phyloP scores from a whole-genome alignment of 192 early-diverging fungal species.

The Rhizophagus clarus region DNA sequence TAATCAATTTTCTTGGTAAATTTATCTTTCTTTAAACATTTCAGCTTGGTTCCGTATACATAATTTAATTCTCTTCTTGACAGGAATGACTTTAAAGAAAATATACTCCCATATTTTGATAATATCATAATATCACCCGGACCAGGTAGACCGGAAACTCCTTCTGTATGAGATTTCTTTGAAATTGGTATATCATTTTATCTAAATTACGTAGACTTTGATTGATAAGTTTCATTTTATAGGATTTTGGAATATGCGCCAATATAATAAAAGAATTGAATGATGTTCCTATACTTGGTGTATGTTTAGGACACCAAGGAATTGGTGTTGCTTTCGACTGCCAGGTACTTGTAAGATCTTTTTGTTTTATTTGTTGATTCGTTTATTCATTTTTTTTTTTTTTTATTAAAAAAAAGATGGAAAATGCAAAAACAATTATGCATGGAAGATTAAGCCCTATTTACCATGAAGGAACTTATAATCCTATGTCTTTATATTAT shows the following conservation, averaged over 20 bases:
- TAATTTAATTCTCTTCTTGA: background rate
- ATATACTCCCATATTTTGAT: constrained; percentile 83
- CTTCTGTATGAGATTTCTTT: constrained; percentile 39
- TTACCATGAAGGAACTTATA: constrained; percentile 38
- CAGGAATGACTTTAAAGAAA: constrained; percentile 58
- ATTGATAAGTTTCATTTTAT: background rate
- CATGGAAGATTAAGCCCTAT: constrained; percentile 79
- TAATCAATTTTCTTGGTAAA: constrained; percentile 86
- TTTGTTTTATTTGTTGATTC: background rate
- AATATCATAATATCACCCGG: constrained; percentile 92
- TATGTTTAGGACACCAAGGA: constrained; percentile 95
- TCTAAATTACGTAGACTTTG: background rate
- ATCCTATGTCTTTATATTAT: constrained; percentile 52
- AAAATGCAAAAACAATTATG: constrained; percentile 67
- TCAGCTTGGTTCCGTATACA: background rate
- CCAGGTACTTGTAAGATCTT: constrained; percentile 42
- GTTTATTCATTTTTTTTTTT: background rate
- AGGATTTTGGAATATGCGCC: constrained; percentile 84
- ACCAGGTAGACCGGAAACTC: constrained; percentile 78
- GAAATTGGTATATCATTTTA: background rate
- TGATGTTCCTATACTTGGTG: constrained; percentile 81
- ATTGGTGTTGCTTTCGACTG: constrained; percentile 73
- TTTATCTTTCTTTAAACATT: background rate
- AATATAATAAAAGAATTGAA: constrained; percentile 50
- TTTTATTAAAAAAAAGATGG: constrained; percentile 43